A percentile compares a stretch with the other conserved stretches of the same genome.
These are phyloP conservation scores for Ceratobasidium sp. DNA, from an alignment of 1,284 basidiomycete genomes.

Conservation along the genomic window DNA sequence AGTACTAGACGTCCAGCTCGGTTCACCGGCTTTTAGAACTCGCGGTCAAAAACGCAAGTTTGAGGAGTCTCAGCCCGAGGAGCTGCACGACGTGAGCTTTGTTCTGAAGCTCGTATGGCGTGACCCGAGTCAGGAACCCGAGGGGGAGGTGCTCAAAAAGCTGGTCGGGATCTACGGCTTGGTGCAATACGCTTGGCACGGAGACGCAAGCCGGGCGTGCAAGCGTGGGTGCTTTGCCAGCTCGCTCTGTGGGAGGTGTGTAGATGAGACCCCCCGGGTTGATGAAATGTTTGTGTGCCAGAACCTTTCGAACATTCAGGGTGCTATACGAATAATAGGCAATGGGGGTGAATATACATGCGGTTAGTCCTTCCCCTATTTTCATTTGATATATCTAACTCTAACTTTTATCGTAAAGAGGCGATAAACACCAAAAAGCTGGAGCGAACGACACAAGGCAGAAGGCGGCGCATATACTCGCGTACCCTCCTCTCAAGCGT, in stretches of 20 bases:
- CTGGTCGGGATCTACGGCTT: conserved; percentile 14
- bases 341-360: not conserved
- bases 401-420: not conserved
- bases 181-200: conserved; percentile 30
- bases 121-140: not conserved
- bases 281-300: conserved; percentile 10
- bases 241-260: not conserved
- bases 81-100: not conserved
- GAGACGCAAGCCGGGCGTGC: conserved; percentile 2
- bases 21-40: not conserved
- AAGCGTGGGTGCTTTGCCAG: not conserved
- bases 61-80: conserved; percentile 17
- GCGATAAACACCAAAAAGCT: not conserved
- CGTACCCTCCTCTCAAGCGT: conserved; percentile 25
- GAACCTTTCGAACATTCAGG: not conserved
- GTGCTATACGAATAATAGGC: not conserved
- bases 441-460: not conserved
- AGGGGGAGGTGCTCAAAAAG: not conserved
- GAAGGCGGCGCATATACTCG: conserved; percentile 9
- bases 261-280: not conserved
- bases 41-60: conserved; percentile 5
- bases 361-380: not conserved
- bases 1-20: not conserved
- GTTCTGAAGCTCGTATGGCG: conserved; percentile 33
- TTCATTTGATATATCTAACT: not conserved